These are phyloP conservation scores for Gynandropsis gynandra DNA, from an alignment of 345 rosid species.

Conservation along the genomic window DNA sequence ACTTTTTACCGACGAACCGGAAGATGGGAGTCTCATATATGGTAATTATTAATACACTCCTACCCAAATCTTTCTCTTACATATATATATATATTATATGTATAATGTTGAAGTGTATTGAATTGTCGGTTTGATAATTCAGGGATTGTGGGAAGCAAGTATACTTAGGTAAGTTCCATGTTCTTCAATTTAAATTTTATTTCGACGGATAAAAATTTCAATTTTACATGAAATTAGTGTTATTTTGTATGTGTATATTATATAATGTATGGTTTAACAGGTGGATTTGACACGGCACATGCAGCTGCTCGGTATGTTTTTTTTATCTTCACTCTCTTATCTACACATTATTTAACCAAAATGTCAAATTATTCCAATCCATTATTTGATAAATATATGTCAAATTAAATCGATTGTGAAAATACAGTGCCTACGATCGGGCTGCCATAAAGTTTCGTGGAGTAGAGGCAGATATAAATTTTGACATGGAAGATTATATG, in stretches of 20 bases:
- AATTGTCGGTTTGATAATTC: conserved; percentile 20
- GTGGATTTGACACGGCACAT: conserved; percentile 99
- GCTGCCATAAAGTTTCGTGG: conserved; percentile 98
- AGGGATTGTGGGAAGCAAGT: conserved; percentile 99
- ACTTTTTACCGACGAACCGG: conserved; percentile 97
- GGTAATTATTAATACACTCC: conserved; percentile 51
- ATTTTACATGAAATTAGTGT: conserved; percentile 1
- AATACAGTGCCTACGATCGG: conserved; percentile 87
- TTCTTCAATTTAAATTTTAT: background rate
- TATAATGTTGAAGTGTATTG: background rate
- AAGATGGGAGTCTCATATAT: conserved; percentile 98
- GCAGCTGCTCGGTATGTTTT: conserved; percentile 86
- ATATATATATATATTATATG: background rate
- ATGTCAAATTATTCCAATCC: background rate
- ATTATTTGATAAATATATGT: background rate
- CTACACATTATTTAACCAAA: background rate
- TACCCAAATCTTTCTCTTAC: background rate
- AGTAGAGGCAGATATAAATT: conserved; percentile 89
- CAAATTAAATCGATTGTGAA: background rate
- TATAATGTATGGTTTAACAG: too few relatives aligned
- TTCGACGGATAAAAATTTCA: conserved; percentile 9
- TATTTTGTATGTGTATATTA: too few relatives aligned
- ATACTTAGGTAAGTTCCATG: conserved; percentile 65
- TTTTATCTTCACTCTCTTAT: background rate
- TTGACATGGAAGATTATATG: conserved; percentile 70